phyloP scores from a whole-genome alignment of 2,329 filamentous ascomycete species.

The Teratosphaeria nubilosa region DNA sequence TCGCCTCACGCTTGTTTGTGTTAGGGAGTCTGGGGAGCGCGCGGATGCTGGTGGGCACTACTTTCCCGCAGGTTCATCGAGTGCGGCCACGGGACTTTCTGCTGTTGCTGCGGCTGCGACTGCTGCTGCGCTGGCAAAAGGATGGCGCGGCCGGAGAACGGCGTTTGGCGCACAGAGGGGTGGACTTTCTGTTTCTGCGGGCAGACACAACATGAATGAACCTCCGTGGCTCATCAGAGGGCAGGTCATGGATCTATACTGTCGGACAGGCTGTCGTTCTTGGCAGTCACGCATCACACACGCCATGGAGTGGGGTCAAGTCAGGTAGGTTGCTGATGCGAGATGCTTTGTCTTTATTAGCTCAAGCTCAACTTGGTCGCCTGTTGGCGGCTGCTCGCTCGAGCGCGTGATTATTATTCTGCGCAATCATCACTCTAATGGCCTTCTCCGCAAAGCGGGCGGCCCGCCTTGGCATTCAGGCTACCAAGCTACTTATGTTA shows the following conservation, averaged over 20 bases:
- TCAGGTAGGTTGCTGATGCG: neutral
- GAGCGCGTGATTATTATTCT: neutral
- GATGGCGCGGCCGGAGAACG: neutral
- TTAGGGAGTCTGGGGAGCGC: neutral
- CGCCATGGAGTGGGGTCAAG: neutral
- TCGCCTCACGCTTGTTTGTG: neutral
- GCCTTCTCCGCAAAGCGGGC: neutral
- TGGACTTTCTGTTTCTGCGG: neutral
- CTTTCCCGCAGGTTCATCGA: neutral
- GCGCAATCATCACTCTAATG: neutral
- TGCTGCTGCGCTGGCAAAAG: neutral
- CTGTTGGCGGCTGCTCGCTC: neutral
- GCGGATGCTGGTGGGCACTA: neutral
- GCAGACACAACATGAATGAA: neutral
- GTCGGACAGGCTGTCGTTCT: neutral
- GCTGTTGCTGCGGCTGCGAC: neutral
- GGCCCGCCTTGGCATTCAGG: too few species aligned
- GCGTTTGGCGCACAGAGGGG: neutral
- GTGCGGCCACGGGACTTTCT: neutral
- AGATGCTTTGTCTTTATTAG: neutral
- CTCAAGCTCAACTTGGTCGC: neutral
- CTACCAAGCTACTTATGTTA: too few species aligned
- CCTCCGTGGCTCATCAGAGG: neutral
- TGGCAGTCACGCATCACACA: neutral
- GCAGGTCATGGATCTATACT: neutral